Conservation (phyloP, 2,329 filamentous ascomycete species). For the Ophiostoma quercus region DNA sequence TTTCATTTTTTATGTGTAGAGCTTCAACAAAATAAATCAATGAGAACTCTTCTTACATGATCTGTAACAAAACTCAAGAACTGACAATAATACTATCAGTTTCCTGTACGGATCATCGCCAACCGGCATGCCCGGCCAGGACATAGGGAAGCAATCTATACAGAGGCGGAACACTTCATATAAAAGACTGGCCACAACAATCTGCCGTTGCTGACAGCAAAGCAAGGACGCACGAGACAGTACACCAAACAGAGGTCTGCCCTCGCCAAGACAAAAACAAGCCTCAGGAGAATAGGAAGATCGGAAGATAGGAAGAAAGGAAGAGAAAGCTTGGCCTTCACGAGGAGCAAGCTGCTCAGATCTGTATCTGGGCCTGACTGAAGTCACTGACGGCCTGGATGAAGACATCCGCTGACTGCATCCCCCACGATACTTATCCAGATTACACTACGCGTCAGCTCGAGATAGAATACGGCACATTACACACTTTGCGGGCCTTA, state of each 20-base stretch:
- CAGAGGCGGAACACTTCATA: neutral
- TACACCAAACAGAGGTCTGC: neutral
- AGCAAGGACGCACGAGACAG: neutral
- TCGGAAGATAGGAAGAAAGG: neutral
- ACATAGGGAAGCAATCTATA: neutral
- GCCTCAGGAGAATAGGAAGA: neutral
- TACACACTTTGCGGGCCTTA: neutral
- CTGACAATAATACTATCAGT: no score
- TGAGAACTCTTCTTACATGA: no score
- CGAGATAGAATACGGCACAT: neutral
- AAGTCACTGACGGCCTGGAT: neutral
- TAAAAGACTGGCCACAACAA: neutral
- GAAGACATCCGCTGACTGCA: neutral
- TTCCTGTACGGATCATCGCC: no score
- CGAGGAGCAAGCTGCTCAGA: neutral
- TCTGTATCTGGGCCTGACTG: neutral
- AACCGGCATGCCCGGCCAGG: neutral
- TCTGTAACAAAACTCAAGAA: no score
- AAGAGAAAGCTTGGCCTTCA: neutral
- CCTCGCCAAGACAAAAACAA: neutral
- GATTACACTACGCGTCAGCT: neutral
- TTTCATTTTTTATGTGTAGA: no score
- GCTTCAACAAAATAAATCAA: no score
- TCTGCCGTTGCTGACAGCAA: neutral
- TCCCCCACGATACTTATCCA: neutral